Evolutionary conservation across 441 rosid species (phyloP).

Genomic region (Geranium incanum): DNA sequence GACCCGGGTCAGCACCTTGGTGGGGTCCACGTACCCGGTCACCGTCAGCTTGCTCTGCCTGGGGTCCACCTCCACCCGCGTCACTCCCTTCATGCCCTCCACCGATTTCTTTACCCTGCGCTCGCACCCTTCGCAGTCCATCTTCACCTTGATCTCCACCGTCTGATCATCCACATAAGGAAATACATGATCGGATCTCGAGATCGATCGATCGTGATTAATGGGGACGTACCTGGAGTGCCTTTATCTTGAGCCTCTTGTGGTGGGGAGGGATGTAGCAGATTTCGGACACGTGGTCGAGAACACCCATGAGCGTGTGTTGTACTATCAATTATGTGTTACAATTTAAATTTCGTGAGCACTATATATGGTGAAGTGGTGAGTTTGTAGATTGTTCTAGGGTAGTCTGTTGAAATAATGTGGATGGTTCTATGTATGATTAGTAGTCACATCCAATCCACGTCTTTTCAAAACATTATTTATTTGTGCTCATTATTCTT

Average conservation of each 20-base stretch:
- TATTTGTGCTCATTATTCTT: too few species aligned
- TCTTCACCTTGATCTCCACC: constrained; percentile 30
- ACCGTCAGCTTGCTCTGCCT: constrained; percentile 46
- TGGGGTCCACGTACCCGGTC: constrained; percentile 42
- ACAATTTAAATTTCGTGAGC: too few species aligned
- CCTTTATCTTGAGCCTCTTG: neutral
- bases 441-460: too few species aligned
- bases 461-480: too few species aligned
- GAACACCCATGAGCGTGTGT: neutral
- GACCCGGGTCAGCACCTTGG: constrained; percentile 33
- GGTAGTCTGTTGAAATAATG: too few species aligned
- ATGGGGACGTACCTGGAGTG: neutral
- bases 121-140: constrained; percentile 56
- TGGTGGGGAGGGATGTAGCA: neutral
- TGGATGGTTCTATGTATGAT: too few species aligned
- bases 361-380: too few species aligned
- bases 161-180: constrained; percentile 19
- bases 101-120: constrained; percentile 44
- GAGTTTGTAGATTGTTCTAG: too few species aligned
- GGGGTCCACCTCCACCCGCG: constrained; percentile 36
- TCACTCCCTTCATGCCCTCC: constrained; percentile 47
- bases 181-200: too few species aligned
- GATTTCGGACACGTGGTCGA: neutral
- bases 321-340: too few species aligned
- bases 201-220: neutral